Evolutionary conservation across 1,139 yeast genomes (phyloP).

Genomic region (Suhomyces bribrorum): DNA sequence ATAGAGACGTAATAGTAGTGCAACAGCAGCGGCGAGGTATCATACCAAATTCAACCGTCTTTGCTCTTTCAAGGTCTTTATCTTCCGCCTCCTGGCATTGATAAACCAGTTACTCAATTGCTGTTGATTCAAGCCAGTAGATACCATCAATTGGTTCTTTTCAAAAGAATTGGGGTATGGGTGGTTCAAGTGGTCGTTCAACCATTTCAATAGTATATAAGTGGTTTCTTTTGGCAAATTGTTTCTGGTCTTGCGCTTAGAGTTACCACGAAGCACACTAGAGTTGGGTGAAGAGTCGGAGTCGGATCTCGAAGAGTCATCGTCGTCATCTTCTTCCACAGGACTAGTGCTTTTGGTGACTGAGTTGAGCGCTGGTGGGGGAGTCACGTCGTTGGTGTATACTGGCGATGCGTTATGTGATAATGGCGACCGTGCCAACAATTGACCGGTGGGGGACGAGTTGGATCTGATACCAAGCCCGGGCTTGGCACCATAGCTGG

Average conservation of each 20-base stretch:
- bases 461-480: slow-evolving; percentile 2
- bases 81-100: slow-evolving; percentile 87
- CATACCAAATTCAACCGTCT: slow-evolving; percentile 26
- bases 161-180: slow-evolving; percentile 95
- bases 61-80: slow-evolving; percentile 51
- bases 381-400: slow-evolving; percentile 15
- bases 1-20: too few species aligned
- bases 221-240: slow-evolving; percentile 91
- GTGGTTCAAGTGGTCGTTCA: slow-evolving; percentile 79
- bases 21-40: too few species aligned
- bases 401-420: slow-evolving; percentile 18
- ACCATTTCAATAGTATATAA: slow-evolving; percentile 77
- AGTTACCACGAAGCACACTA: slow-evolving; percentile 12
- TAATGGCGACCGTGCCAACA: slow-evolving; percentile 15
- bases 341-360: slow-evolving; percentile 5
- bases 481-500: slow-evolving; percentile 1
- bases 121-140: slow-evolving; percentile 86
- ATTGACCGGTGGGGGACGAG: slow-evolving; percentile 2
- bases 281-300: slow-evolving; percentile 9
- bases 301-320: slow-evolving; percentile 7
- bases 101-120: slow-evolving; percentile 97
- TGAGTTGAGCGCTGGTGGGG: slow-evolving; percentile 16
- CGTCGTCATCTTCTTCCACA: slow-evolving; percentile 10
- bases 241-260: slow-evolving; percentile 55
- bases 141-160: slow-evolving; percentile 72